These are phyloP conservation scores for Noccaea caerulescens DNA, from an alignment of 345 rosid species.

Conservation along the genomic window DNA sequence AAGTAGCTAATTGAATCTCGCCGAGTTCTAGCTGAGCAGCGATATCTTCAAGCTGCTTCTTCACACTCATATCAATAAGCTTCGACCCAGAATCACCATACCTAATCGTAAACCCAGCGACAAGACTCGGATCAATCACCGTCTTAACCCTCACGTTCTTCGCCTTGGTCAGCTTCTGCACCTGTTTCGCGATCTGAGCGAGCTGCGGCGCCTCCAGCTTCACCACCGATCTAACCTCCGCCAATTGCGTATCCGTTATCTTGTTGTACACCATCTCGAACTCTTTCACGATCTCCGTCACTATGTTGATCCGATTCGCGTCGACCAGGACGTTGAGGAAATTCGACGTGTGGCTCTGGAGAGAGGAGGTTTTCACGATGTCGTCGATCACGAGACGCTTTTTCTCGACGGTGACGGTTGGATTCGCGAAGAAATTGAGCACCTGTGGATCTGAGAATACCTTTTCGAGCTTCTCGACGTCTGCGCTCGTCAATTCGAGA, in stretches of 20 bases:
- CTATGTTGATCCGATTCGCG: constrained; percentile 58
- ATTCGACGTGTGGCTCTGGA: constrained; percentile 66
- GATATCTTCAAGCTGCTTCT: constrained; percentile 92
- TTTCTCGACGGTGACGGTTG: constrained; percentile 54
- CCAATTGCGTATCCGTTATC: constrained; percentile 75
- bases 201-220: constrained; percentile 71
- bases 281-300: constrained; percentile 73
- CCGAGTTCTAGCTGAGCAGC: constrained; percentile 78
- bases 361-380: constrained; percentile 48
- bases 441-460: constrained; percentile 64
- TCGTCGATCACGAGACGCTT: constrained; percentile 67
- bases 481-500: constrained; percentile 68
- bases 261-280: constrained; percentile 72
- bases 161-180: constrained; percentile 86
- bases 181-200: constrained; percentile 89
- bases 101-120: constrained; percentile 90
- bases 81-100: constrained; percentile 80
- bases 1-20: constrained; percentile 65
- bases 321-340: constrained; percentile 76
- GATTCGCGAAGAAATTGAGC: constrained; percentile 63
- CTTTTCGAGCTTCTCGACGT: constrained; percentile 72
- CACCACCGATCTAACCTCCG: constrained; percentile 85
- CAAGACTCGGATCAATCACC: constrained; percentile 69
- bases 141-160: constrained; percentile 90
- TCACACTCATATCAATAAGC: constrained; percentile 91